Evolutionary conservation across 2,329 filamentous ascomycete species (phyloP).

Genomic region (Elsinoe ampelina): DNA sequence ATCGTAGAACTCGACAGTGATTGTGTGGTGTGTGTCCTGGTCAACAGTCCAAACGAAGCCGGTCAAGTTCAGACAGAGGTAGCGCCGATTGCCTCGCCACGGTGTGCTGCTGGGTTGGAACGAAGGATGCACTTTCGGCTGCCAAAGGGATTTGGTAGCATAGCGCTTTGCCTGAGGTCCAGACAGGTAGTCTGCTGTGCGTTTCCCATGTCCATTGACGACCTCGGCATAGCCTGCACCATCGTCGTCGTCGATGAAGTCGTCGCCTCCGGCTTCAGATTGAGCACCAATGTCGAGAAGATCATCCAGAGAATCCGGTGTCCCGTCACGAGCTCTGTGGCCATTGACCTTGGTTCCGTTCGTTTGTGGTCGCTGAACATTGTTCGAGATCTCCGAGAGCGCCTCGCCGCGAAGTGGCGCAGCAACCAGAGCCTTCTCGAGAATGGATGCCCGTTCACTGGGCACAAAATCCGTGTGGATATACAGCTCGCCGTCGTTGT

Average conservation of each 20-base stretch:
- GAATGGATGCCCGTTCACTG: constrained; percentile 37
- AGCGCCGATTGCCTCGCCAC: constrained; percentile 89
- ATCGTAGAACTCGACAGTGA: constrained; percentile 97
- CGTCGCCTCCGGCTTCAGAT: constrained; percentile 53
- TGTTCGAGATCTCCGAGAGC: constrained; percentile 58
- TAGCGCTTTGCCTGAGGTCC: constrained; percentile 44
- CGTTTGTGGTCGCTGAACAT: constrained; percentile 46
- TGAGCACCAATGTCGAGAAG: constrained; percentile 58
- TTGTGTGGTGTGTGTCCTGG: constrained; percentile 78
- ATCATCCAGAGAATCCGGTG: constrained; percentile 70
- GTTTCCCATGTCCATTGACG: constrained; percentile 55
- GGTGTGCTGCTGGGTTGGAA: constrained; percentile 94
- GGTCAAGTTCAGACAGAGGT: constrained; percentile 84
- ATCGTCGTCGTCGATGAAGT: constrained; percentile 92
- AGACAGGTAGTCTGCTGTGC: constrained; percentile 33
- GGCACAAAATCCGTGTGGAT: constrained; percentile 66
- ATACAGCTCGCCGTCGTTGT: constrained; percentile 83
- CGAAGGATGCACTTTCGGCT: constrained; percentile 65
- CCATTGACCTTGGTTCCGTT: constrained; percentile 49
- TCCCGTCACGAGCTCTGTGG: constrained; percentile 44
- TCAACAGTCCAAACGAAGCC: constrained; percentile 97
- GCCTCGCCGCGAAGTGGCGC: constrained; percentile 82
- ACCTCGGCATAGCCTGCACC: constrained; percentile 75
- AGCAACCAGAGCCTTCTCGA: constrained; percentile 53
- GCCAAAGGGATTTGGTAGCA: constrained; percentile 39